A percentile compares a stretch with the other conserved stretches of the same genome.
phyloP scores from a whole-genome alignment of 2,329 filamentous ascomycete genomes.

The Aphanoascus verrucosus region DNA sequence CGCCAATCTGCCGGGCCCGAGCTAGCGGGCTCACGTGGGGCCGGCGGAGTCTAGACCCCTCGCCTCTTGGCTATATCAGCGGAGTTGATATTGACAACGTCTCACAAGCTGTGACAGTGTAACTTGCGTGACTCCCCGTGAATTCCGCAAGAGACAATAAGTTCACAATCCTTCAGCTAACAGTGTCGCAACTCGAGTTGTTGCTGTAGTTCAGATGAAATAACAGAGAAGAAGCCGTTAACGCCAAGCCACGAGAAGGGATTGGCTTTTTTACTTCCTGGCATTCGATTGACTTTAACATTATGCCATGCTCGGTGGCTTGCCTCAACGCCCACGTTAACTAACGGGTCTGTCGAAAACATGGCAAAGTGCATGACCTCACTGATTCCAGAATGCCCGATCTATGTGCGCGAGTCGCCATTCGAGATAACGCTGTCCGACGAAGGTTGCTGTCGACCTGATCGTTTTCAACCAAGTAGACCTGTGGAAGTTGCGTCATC shows the following conservation, averaged over 20 bases:
- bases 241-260: not conserved
- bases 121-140: too few species aligned
- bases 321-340: not conserved
- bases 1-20: too few species aligned
- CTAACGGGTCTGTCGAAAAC: not conserved
- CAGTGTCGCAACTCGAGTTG: too few species aligned
- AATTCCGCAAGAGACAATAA: too few species aligned
- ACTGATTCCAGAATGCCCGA: conserved; percentile 7
- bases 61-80: too few species aligned
- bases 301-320: not conserved
- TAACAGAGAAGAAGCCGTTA: not conserved
- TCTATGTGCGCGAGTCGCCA: not conserved
- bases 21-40: too few species aligned
- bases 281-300: not conserved
- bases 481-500: not conserved
- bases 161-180: too few species aligned
- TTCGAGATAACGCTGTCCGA: not conserved
- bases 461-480: too few species aligned
- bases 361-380: conserved; percentile 12
- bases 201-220: not conserved
- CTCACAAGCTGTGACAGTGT: too few species aligned
- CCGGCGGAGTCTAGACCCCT: too few species aligned
- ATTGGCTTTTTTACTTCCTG: not conserved
- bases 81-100: too few species aligned
- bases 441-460: not conserved